Conservation (phyloP, 176 grass and related monocot genomes). For the Aegilops speltoides region DNA sequence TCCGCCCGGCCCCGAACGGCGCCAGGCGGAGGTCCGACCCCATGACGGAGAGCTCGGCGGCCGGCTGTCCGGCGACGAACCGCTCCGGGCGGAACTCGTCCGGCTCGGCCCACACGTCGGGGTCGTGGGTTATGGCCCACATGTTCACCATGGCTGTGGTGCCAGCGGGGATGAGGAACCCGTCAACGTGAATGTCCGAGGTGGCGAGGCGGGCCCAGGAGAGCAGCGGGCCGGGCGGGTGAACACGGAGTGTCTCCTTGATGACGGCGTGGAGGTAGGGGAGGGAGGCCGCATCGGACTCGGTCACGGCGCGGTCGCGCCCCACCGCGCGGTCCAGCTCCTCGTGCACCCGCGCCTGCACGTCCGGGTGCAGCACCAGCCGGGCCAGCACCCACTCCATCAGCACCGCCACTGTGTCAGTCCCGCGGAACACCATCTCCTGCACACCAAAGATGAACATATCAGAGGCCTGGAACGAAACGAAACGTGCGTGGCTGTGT, state of each 20-base stretch:
- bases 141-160: constrained; percentile 99
- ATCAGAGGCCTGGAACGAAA: background rate
- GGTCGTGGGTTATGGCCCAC: constrained; percentile 92
- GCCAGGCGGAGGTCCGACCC: constrained; percentile 76
- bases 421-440: constrained; percentile 98
- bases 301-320: constrained; percentile 18
- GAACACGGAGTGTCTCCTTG: constrained; percentile 75
- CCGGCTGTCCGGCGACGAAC: constrained; percentile 9
- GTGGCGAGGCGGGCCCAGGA: constrained; percentile 85
- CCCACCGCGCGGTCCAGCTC: constrained; percentile 76
- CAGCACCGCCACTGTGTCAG: constrained; percentile 87
- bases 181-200: constrained; percentile 61
- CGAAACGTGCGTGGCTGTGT: background rate
- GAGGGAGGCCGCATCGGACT: constrained; percentile 39
- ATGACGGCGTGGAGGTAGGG: constrained; percentile 81
- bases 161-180: constrained; percentile 59
- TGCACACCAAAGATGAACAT: background rate
- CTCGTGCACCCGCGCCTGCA: constrained; percentile 63
- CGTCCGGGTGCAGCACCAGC: constrained; percentile 73
- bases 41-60: constrained; percentile 13
- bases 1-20: constrained; percentile 73
- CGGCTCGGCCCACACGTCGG: constrained; percentile 58
- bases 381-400: constrained; percentile 88
- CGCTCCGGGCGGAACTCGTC: constrained; percentile 50
- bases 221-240: constrained; percentile 91